Conservation (phyloP, 1,139 yeast genomes). For the Suhomyces anneliseae region DNA sequence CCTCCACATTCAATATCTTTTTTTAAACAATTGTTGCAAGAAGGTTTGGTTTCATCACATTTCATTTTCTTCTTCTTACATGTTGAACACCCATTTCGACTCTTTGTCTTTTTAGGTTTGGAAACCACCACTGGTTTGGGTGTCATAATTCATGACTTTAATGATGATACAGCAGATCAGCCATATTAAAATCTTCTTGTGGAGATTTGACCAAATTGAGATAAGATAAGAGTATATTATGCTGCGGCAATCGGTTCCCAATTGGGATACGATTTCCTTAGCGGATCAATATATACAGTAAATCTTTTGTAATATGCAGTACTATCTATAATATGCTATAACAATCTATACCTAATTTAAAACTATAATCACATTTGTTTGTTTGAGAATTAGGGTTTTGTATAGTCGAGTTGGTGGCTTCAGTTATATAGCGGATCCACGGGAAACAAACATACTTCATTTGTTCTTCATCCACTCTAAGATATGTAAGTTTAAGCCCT, state of each 20-base stretch:
- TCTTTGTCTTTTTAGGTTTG: constrained; percentile 25
- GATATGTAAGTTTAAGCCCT: constrained; percentile 41
- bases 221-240: constrained; percentile 6
- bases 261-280: constrained; percentile 6
- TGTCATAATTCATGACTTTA: not conserved
- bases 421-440: constrained; percentile 47
- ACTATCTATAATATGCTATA: constrained; percentile 4
- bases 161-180: constrained; percentile 1
- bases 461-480: constrained; percentile 43
- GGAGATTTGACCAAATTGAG: constrained; percentile 5
- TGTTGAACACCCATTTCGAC: constrained; percentile 53
- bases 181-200: constrained; percentile 3
- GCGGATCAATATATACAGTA: no score
- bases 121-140: not conserved
- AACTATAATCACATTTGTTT: constrained; percentile 26
- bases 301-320: constrained; percentile 1
- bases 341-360: constrained; percentile 26
- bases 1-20: constrained; percentile 58
- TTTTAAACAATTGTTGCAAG: constrained; percentile 45
- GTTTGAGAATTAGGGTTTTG: not conserved
- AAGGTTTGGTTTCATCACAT: constrained; percentile 59
- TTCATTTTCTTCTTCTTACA: constrained; percentile 57
- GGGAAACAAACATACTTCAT: constrained; percentile 49
- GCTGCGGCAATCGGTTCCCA: constrained; percentile 6
- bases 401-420: constrained; percentile 16